Conservation (phyloP, 2,329 filamentous ascomycete species). For the Neonectria ditissima region DNA sequence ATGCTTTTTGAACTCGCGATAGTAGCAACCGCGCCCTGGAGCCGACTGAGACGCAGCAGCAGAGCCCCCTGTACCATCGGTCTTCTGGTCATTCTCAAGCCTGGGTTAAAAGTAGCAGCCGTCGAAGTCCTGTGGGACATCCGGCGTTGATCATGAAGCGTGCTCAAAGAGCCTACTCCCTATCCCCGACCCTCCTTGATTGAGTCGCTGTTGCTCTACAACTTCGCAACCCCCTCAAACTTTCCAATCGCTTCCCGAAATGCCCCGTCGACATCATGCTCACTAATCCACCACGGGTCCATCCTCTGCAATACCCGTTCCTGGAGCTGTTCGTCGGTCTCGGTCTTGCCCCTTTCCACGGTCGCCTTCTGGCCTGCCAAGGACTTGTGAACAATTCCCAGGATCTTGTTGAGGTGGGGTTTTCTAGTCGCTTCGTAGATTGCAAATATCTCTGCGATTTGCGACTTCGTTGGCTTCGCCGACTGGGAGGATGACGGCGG, state of each 20-base stretch:
- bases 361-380: slow-evolving; percentile 24
- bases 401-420: slow-evolving; percentile 52
- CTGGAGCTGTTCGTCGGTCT: slow-evolving; percentile 54
- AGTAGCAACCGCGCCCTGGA: too few species aligned
- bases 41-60: too few species aligned
- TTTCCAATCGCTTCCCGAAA: slow-evolving; percentile 39
- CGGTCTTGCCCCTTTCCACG: slow-evolving; percentile 38
- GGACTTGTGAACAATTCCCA: slow-evolving; percentile 31
- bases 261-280: slow-evolving; percentile 58
- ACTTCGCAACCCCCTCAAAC: not conserved
- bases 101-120: too few species aligned
- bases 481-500: slow-evolving; percentile 24
- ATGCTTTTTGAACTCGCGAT: too few species aligned
- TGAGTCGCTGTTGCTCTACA: not conserved
- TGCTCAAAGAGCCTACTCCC: too few species aligned
- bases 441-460: slow-evolving; percentile 47
- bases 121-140: too few species aligned
- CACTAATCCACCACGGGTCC: slow-evolving; percentile 58
- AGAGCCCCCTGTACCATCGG: too few species aligned
- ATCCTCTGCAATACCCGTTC: slow-evolving; percentile 50
- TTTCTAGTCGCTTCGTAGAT: slow-evolving; percentile 59
- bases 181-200: too few species aligned
- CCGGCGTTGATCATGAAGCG: too few species aligned
- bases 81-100: too few species aligned
- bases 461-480: slow-evolving; percentile 26